Base-by-base conservation (phyloP, 345 rosid genomes). In the Melastoma malabathricum region DNA sequence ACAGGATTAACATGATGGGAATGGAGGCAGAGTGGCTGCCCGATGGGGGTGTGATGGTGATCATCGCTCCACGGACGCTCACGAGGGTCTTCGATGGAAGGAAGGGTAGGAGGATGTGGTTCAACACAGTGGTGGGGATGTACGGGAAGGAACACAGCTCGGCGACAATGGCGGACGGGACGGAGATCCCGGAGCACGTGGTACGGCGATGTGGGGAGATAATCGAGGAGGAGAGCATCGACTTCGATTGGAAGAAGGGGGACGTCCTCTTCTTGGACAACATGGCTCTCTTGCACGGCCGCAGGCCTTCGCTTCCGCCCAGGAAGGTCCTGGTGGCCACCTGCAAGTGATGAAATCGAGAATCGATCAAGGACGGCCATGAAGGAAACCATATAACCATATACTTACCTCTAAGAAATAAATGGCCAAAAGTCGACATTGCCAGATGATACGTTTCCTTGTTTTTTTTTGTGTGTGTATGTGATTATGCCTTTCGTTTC, bases 71-170 rank as follows among this genome's bases (percentile, higher is more conserved):
- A 13, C 47, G 74, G 41, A 0, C 62, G 0, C 65, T 72, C n/a
- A 82, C 86, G 1, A 65, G 59, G 73, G 83, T 79, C 63, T 74
- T 76, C 46, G 86, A 76, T 0, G 83, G 80, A 22, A 74, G 90
- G 51, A 76, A 75, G 45, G 90, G 78, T 43, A 65, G 86, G 62
- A 71, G 78, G 60, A 82, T 76, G 90, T 77, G 86, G 90, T 82
- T 75, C 56, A 82, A 82, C 70, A 65, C 80, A 0, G 19, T 79
- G 9, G 86, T 79, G 0, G 86, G 81, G 10, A 75, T 77, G 75
- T 72, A 82, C 18, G 86, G 90, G 17, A 79, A 77, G 68, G 73
- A 79, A 48, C 18, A 48, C 23, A 79, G 86, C 76, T 76, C 83
- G 0, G 83, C 90, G 0, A 10, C 15, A 0, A 65, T 74, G 81